Conservation (phyloP, 2,329 filamentous ascomycete genomes). For the Nectriaceae sp. region DNA sequence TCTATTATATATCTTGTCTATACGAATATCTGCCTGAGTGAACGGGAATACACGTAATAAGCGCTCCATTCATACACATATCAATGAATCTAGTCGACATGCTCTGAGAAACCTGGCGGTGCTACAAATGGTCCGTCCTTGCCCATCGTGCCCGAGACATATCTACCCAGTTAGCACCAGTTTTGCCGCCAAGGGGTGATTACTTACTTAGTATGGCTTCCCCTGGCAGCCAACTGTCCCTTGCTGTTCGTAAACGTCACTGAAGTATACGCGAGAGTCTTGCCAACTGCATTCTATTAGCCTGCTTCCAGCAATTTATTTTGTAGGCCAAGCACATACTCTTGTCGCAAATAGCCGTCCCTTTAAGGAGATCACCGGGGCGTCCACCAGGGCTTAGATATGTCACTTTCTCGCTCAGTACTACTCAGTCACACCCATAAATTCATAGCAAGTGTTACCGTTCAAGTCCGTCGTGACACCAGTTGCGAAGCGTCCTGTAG, state of each 20-base stretch:
- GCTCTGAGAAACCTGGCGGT: slow-evolving; percentile 36
- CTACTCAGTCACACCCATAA: neutral
- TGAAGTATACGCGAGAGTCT: slow-evolving; percentile 62
- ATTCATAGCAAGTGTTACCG: slow-evolving; percentile 37
- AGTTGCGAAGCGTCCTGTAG: slow-evolving; percentile 62
- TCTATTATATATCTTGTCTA: slow-evolving; percentile 6
- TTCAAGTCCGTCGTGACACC: slow-evolving; percentile 68
- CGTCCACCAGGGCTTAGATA: slow-evolving; percentile 62
- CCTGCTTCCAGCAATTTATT: too few species aligned
- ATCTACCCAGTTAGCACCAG: slow-evolving; percentile 33
- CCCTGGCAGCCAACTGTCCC: slow-evolving; percentile 61
- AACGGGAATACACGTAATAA: too few species aligned
- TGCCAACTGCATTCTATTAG: slow-evolving; percentile 53
- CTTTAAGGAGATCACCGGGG: slow-evolving; percentile 57
- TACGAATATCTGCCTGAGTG: neutral
- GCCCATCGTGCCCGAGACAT: slow-evolving; percentile 42
- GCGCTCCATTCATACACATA: neutral
- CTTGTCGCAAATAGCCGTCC: slow-evolving; percentile 61
- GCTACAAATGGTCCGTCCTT: slow-evolving; percentile 39
- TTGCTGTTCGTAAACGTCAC: slow-evolving; percentile 60
- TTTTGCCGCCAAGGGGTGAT: too few species aligned
- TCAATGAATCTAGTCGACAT: slow-evolving; percentile 31
- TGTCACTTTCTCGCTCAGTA: slow-evolving; percentile 49
- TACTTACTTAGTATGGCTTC: slow-evolving; percentile 66
- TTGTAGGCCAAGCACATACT: slow-evolving; percentile 41